Conservation (phyloP, 371 early-diverging fungal species). For the Dipsacomyces acuminosporus region DNA sequence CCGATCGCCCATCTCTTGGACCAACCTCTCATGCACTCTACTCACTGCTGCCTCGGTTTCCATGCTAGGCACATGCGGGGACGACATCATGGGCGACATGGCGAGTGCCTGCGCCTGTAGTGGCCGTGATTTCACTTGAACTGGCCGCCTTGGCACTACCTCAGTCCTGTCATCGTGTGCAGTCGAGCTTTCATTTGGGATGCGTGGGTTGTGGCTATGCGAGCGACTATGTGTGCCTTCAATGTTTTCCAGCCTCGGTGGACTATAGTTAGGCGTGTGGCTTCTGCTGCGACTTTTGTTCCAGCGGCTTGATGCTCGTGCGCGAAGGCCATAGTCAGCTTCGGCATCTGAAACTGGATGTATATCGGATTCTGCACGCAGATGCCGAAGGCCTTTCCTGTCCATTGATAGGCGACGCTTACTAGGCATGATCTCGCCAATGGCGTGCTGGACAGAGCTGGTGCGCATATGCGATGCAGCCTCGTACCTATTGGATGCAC, state of each 20-base stretch:
- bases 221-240: constrained; percentile 3
- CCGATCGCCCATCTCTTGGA: background rate
- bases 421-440: background rate
- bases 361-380: background rate
- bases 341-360: constrained; percentile 16
- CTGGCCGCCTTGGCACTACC: background rate
- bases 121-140: constrained; percentile 21
- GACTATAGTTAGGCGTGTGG: too few relatives aligned
- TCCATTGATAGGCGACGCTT: background rate
- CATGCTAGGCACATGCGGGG: constrained; percentile 4
- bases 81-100: background rate
- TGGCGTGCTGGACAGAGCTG: too few relatives aligned
- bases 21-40: constrained; percentile 25
- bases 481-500: too few relatives aligned
- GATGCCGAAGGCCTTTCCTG: background rate
- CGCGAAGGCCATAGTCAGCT: constrained; percentile 5
- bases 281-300: background rate
- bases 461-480: too few relatives aligned
- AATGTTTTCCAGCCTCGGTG: background rate
- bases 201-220: constrained; percentile 4
- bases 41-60: constrained; percentile 30
- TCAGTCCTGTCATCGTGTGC: background rate
- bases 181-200: background rate
- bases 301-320: background rate
- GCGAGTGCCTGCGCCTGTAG: constrained; percentile 9